phyloP scores from a whole-genome alignment of 768 basidiomycete genomes.

The Suillus variegatus region DNA sequence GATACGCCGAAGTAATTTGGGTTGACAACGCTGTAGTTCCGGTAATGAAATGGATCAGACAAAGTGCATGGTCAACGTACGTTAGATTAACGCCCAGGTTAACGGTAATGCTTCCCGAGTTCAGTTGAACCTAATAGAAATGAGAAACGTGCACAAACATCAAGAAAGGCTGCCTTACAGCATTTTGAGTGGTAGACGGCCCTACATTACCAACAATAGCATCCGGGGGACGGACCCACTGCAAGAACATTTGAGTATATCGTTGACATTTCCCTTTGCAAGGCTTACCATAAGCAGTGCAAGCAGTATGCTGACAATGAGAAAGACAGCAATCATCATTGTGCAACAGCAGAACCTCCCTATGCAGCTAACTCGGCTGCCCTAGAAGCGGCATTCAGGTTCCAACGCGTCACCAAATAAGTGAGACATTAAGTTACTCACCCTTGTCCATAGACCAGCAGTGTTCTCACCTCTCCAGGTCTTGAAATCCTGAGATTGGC shows the following conservation, averaged over 20 bases:
- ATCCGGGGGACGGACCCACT: slow-evolving; percentile 82
- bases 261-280: slow-evolving; percentile 10
- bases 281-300: slow-evolving; percentile 64
- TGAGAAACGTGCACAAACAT: not conserved
- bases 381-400: slow-evolving; percentile 38
- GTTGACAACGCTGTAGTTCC: slow-evolving; percentile 62
- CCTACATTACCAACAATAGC: slow-evolving; percentile 55
- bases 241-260: slow-evolving; percentile 2
- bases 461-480: slow-evolving; percentile 57
- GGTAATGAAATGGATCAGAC: slow-evolving; percentile 9
- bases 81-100: slow-evolving; percentile 67
- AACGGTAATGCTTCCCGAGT: slow-evolving; percentile 49
- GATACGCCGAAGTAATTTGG: slow-evolving; percentile 79
- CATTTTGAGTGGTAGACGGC: slow-evolving; percentile 39
- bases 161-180: slow-evolving; percentile 38
- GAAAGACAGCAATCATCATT: slow-evolving; percentile 61
- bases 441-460: slow-evolving; percentile 72
- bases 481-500: slow-evolving; percentile 37
- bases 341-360: slow-evolving; percentile 80
- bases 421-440: slow-evolving; percentile 21
- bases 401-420: not conserved
- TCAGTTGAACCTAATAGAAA: slow-evolving; percentile 35
- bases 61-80: slow-evolving; percentile 41
- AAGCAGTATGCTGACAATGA: slow-evolving; percentile 66
- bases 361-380: slow-evolving; percentile 57